Evolutionary conservation across 164 flowering plant genomes (phyloP), one percentile per base, ranked within the genome.

Genomic region (Euptelea pleiosperma): DNA sequence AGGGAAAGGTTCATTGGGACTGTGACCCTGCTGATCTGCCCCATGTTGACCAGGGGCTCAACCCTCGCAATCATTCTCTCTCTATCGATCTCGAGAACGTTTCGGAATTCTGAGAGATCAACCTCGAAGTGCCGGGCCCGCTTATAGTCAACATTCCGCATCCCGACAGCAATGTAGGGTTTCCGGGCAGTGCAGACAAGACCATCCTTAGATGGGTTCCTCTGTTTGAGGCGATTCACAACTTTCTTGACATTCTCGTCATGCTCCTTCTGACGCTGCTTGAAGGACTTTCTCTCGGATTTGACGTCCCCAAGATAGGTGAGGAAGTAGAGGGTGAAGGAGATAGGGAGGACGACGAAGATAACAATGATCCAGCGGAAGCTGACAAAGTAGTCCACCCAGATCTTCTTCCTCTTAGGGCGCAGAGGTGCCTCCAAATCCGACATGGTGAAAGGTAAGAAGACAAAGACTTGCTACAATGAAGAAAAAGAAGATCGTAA

Each of bases 11-110:
- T 94, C 97, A 94, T 77, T 18, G 99, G 99, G 36, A 88, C 93
- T 9, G 93, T 87, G 14, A 47, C 93, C 61, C 99, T 73, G 33
- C 72, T 64, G 53, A 94, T 94, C 74, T 94, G 99, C 22, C 96
- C 99, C 99, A 94, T 94, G 72, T 89, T 91, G 64, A 94, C 99
- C 50, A 94, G 70, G 25, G 99, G 99, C 79, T 94, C 99, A 48
- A 81, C 91, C 63, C 71, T 83, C 16, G 99, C 99, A 65, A 89
- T 67, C 99, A 91, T 94, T 61, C 81, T 82, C 61, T 89, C 89
- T 60, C 56, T 76, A 64, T 94, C 87, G 49, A 94, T 79, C 4
- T 86, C 87, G 31, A 91, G 84, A 64, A 94, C 50, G 48, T 91
- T 82, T 43, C 97, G 76, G 61, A 94, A 94, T 29, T 77, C 88